Percentiles rank a stretch among this genome's conserved stretches.
These are phyloP conservation scores for Schrenkiella parvula DNA, from an alignment of 345 rosid species.

Conservation along the genomic window DNA sequence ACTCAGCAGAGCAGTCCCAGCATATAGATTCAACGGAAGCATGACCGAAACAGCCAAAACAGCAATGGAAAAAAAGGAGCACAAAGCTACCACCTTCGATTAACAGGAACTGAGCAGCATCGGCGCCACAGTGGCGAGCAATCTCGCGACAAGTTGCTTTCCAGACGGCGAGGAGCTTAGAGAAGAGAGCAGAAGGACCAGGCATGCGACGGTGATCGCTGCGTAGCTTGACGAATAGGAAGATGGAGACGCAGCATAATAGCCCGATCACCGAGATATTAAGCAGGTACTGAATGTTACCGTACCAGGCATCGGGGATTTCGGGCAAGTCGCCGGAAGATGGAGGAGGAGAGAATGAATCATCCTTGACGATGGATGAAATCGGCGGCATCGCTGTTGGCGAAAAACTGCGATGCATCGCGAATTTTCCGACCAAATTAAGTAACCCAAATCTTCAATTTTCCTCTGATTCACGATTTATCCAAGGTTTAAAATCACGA, in stretches of 20 bases:
- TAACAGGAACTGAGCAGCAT: slow-evolving; percentile 85
- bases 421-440: background rate
- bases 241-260: slow-evolving; percentile 76
- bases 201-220: slow-evolving; percentile 93
- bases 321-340: slow-evolving; percentile 39
- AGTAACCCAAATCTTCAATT: background rate
- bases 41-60: slow-evolving; percentile 54
- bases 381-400: slow-evolving; percentile 30
- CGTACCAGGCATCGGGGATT: slow-evolving; percentile 70
- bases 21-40: slow-evolving; percentile 77
- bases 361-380: background rate
- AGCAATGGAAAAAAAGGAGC: slow-evolving; percentile 49
- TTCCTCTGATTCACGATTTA: background rate
- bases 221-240: slow-evolving; percentile 87
- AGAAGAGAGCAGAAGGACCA: slow-evolving; percentile 57
- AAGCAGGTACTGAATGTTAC: slow-evolving; percentile 87
- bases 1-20: slow-evolving; percentile 61
- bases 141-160: slow-evolving; percentile 86
- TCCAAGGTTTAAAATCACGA: background rate
- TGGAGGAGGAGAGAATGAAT: slow-evolving; percentile 44
- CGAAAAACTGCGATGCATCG: slow-evolving; percentile 27
- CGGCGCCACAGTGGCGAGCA: slow-evolving; percentile 91
- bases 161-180: slow-evolving; percentile 97
- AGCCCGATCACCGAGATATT: slow-evolving; percentile 85
- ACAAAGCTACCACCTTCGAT: slow-evolving; percentile 90